Conservation (phyloP, 2,329 filamentous ascomycete species). For the Colletotrichum eremochloae region DNA sequence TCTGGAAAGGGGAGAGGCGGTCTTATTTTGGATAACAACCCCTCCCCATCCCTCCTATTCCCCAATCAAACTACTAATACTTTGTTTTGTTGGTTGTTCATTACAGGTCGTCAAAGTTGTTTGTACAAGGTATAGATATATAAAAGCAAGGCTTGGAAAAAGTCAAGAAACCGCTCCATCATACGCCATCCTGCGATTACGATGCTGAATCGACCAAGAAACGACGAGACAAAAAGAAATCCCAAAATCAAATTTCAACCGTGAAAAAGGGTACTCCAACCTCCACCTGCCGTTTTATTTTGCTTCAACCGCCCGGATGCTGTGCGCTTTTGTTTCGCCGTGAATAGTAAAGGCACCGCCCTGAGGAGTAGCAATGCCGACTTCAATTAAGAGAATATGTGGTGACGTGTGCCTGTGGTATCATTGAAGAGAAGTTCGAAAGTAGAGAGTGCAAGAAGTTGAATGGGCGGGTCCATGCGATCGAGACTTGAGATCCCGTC, state of each 20-base stretch:
- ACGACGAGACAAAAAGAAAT: background rate
- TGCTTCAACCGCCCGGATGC: background rate
- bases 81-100: constrained; percentile 20
- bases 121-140: constrained; percentile 34
- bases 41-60: background rate
- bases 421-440: constrained; percentile 20
- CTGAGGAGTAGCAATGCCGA: constrained; percentile 1
- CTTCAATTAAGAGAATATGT: background rate
- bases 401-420: constrained; percentile 26
- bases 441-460: background rate
- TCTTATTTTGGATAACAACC: background rate
- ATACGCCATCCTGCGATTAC: constrained; percentile 12
- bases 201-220: constrained; percentile 1
- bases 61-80: constrained; percentile 26
- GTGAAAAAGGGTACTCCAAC: background rate
- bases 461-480: background rate
- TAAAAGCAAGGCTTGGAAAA: background rate
- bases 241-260: background rate
- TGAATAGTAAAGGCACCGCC: background rate
- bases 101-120: constrained; percentile 28
- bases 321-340: constrained; percentile 19
- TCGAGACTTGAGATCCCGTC: constrained; percentile 30
- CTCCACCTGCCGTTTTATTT: background rate
- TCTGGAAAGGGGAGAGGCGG: background rate
- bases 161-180: background rate